These are phyloP conservation scores for Pseudopithomyces maydicus DNA, from an alignment of 2,329 filamentous ascomycete genomes.

Conservation along the genomic window DNA sequence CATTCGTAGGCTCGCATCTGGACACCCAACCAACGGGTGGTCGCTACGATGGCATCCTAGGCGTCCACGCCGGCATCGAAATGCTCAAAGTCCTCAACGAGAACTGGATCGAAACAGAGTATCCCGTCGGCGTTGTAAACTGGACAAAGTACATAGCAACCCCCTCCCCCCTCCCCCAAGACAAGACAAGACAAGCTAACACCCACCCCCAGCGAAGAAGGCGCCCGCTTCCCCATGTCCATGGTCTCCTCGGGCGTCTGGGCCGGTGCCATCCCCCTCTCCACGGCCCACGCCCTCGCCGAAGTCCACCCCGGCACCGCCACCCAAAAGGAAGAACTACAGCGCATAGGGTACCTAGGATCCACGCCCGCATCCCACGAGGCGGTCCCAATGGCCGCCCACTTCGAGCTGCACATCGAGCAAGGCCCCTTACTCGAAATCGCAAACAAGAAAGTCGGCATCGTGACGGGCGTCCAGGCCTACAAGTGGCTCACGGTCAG, in stretches of 20 bases:
- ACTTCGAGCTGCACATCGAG: slow-evolving; percentile 86
- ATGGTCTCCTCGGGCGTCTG: slow-evolving; percentile 79
- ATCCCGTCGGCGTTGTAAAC: slow-evolving; percentile 75
- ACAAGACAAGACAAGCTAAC: no score
- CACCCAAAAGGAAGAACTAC: slow-evolving; percentile 70
- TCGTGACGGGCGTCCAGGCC: slow-evolving; percentile 75
- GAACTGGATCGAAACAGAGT: slow-evolving; percentile 69
- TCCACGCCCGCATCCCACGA: slow-evolving; percentile 60
- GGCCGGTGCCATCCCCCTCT: slow-evolving; percentile 69
- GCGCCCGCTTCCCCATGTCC: slow-evolving; percentile 76
- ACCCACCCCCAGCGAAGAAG: slow-evolving; percentile 69
- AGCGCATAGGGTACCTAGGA: slow-evolving; percentile 74
- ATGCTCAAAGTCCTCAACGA: slow-evolving; percentile 72
- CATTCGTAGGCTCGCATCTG: slow-evolving; percentile 71
- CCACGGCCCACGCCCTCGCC: slow-evolving; percentile 62
- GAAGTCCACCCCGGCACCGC: slow-evolving; percentile 66
- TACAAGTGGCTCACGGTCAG: slow-evolving; percentile 75
- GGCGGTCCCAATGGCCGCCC: slow-evolving; percentile 70
- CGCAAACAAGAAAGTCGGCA: slow-evolving; percentile 66
- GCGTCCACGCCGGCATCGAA: slow-evolving; percentile 74
- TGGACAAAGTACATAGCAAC: slow-evolving; percentile 75
- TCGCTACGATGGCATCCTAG: slow-evolving; percentile 77
- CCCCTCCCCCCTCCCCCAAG: no score
- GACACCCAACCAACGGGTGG: slow-evolving; percentile 65
- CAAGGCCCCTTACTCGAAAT: slow-evolving; percentile 78